Evolutionary conservation across 805 yeast species (phyloP).

Genomic region (Cyberlindnera euphorbiae): DNA sequence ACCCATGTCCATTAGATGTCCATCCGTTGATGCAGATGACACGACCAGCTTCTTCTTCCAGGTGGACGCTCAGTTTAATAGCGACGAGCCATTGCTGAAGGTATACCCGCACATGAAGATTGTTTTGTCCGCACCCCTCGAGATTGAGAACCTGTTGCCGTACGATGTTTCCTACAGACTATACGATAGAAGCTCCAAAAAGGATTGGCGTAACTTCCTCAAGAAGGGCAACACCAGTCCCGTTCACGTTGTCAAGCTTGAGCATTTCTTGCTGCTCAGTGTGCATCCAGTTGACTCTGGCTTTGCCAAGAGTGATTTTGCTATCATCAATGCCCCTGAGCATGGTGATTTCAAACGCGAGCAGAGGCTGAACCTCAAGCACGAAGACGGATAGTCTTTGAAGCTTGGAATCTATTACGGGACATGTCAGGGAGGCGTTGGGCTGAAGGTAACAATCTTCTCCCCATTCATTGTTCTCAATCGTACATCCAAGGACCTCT

Average conservation of each 20-base stretch:
- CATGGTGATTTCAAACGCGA: constrained; percentile 56
- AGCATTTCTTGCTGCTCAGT: constrained; percentile 65
- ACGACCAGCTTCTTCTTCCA: constrained; percentile 60
- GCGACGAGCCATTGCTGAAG: constrained; percentile 63
- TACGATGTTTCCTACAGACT: constrained; percentile 70
- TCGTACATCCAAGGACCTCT: constrained; percentile 65
- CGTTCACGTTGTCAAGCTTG: constrained; percentile 75
- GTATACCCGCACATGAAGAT: constrained; percentile 83
- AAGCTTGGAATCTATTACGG: constrained; percentile 62
- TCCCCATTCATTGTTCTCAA: constrained; percentile 84
- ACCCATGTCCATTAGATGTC: constrained; percentile 58
- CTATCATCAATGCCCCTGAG: constrained; percentile 56
- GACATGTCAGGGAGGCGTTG: constrained; percentile 44
- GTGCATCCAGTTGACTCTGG: constrained; percentile 61
- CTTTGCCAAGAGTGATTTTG: constrained; percentile 63
- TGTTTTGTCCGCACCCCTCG: constrained; percentile 77
- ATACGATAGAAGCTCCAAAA: constrained; percentile 66
- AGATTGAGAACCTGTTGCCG: constrained; percentile 80
- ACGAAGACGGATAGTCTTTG: constrained; percentile 63
- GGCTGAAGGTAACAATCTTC: constrained; percentile 63
- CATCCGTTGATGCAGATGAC: constrained; percentile 34
- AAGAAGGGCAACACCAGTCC: constrained; percentile 62
- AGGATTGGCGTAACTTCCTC: constrained; percentile 61
- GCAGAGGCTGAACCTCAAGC: constrained; percentile 42
- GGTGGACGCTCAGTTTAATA: constrained; percentile 60